These are phyloP conservation scores for Bryoerythrophyllum caledonicum DNA, from an alignment of 225 moss, liverwort and hornwort species.

Conservation along the genomic window DNA sequence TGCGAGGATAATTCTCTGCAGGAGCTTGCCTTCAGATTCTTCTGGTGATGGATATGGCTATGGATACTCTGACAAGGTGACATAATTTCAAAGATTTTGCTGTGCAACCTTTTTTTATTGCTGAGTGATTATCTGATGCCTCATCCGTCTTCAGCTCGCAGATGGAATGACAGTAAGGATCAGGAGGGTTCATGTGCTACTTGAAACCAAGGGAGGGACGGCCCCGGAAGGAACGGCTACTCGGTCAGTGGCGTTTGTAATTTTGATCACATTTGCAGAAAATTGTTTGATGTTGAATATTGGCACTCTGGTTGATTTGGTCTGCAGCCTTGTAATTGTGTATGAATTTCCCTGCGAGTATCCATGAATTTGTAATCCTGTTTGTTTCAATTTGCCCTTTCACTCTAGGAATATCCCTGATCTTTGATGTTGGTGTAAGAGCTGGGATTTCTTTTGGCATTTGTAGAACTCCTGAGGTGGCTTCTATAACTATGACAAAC, in stretches of 20 bases:
- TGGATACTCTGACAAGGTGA: constrained; percentile 94
- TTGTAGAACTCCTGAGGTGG: constrained; percentile 81
- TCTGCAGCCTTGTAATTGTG: neutral
- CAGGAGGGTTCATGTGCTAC: constrained; percentile 75
- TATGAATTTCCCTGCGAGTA: neutral
- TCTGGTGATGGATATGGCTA: constrained; percentile 65
- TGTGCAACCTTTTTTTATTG: neutral
- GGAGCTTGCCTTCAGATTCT: constrained; percentile 50
- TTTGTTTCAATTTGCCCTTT: constrained; percentile 7
- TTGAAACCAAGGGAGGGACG: constrained; percentile 88
- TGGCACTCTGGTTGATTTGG: neutral
- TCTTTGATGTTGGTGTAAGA: constrained; percentile 14
- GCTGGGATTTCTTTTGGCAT: constrained; percentile 24
- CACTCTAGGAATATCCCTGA: neutral
- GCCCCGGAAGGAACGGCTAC: constrained; percentile 62
- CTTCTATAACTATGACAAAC: constrained; percentile 78
- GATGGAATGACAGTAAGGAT: constrained; percentile 96
- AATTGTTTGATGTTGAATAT: neutral
- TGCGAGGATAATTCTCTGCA: constrained; percentile 33
- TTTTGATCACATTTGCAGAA: neutral
- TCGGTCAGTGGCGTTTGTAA: constrained; percentile 48
- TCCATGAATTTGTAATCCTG: constrained; percentile 14
- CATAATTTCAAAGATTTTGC: neutral
- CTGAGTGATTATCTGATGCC: constrained; percentile 13
- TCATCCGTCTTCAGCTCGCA: constrained; percentile 68